Conservation (phyloP, 148 eudicot species). For the Vaccinium darrowii region DNA sequence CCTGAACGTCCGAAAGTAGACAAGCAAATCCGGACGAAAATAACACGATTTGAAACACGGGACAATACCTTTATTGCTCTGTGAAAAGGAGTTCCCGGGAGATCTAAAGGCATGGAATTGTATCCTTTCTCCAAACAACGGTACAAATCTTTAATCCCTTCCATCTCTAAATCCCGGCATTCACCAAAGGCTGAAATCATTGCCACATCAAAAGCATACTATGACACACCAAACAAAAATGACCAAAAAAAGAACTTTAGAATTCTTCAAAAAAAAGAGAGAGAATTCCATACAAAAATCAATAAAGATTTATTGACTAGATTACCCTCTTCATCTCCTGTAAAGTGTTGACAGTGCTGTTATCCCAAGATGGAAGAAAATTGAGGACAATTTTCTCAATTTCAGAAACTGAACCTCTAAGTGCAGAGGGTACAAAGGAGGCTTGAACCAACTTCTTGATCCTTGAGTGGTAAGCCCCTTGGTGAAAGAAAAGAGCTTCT, state of each 20-base stretch:
- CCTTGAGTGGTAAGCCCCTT: conserved; percentile 67
- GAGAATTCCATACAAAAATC: not conserved
- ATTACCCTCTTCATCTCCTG: conserved; percentile 80
- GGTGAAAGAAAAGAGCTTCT: conserved; percentile 82
- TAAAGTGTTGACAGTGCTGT: conserved; percentile 49
- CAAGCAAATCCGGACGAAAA: too few relatives aligned
- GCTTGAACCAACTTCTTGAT: conserved; percentile 64
- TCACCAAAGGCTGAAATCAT: conserved; percentile 72
- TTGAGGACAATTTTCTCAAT: conserved; percentile 61
- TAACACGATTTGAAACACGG: too few relatives aligned
- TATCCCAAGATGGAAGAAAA: conserved; percentile 57
- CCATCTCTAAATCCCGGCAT: conserved; percentile 44
- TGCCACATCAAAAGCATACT: conserved; percentile 94
- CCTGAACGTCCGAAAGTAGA: too few relatives aligned
- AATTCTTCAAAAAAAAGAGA: too few relatives aligned
- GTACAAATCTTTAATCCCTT: conserved; percentile 57
- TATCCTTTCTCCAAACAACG: conserved; percentile 73
- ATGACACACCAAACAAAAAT: not conserved
- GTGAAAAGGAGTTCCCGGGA: conserved; percentile 75
- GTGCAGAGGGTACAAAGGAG: conserved; percentile 53
- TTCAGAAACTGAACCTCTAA: conserved; percentile 35
- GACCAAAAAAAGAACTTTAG: not conserved
- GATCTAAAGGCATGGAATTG: conserved; percentile 87
- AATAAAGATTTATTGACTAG: not conserved
- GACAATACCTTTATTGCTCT: conserved; percentile 47